Base-by-base conservation (phyloP, 768 basidiomycete genomes). In the Lepiota brunneoincarnata region DNA sequence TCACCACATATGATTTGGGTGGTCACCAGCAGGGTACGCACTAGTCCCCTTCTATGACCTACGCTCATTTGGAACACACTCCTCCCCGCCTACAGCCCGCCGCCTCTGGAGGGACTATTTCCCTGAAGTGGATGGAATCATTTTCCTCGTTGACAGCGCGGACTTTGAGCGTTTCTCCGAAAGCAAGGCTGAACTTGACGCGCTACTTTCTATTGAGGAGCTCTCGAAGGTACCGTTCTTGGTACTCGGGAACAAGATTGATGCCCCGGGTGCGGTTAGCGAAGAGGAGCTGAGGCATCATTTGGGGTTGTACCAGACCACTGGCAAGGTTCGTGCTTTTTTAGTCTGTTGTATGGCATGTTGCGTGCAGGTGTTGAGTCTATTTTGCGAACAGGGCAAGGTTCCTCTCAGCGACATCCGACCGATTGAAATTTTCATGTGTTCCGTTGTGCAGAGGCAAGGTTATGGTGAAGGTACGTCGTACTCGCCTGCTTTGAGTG, bases 101-200 rank as follows among this genome's bases (percentile, higher is more conserved):
- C 92, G 97, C 61, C 87, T 98, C 69, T 99, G 97, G 97, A 86
- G 94, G 55, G 95, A 99, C 73, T 99, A 98, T 77, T 98, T 99
- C 86, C 97, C 97, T 46, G 97, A 98, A 71, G 97, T 98, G 39
- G 94, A 99, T 64, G 96, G 93, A 15, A 98, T 99, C 64, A 86
- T 98, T 66, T 99, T 98, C 84, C 80, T 99, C 54, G 95, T 99
- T 56, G 97, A 99, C 75, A 91, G 86, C 61, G 93, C 93, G 59
- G 97, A 99, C 77, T 87, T 88, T 66, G 97, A 98, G 75, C 90
- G 96, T 39, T 96, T 99, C 73, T 71, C 87, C 6, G 97, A 98
- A 74, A 92, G 92, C 59, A 98, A 98, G 72, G 94, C 93, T 11
- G 97, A 99, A 72, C 85, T 99, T 43, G 96, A 98, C 67, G 89